Percentiles rank a stretch among this genome's conserved stretches.
Evolutionary conservation across 164 flowering plant species (phyloP).

Genomic region (Kingdonia uniflora): DNA sequence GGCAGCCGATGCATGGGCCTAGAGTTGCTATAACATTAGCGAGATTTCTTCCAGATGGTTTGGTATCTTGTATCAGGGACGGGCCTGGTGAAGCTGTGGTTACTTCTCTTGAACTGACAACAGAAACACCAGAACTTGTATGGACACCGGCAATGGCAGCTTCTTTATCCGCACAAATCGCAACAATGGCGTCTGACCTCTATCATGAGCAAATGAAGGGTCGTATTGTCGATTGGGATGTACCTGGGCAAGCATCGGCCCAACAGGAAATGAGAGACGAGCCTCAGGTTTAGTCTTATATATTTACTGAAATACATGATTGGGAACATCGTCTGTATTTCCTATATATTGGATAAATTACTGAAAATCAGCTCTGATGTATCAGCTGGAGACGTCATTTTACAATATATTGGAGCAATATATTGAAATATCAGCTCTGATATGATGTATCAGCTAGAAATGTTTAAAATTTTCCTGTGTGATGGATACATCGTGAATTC

Average conservation of each 20-base stretch:
- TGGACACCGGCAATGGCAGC: slow-evolving; percentile 99
- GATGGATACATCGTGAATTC: too few relatives aligned
- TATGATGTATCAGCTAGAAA: too few relatives aligned
- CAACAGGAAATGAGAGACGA: slow-evolving; percentile 99
- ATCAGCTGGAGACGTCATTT: too few relatives aligned
- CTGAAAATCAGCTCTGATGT: too few relatives aligned
- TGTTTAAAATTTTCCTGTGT: too few relatives aligned
- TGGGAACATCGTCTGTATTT: too few relatives aligned
- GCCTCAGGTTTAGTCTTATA: slow-evolving; percentile 59
- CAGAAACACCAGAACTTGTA: slow-evolving; percentile 99
- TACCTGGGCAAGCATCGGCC: slow-evolving; percentile 88
- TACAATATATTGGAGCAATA: too few relatives aligned
- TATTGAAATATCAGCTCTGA: too few relatives aligned
- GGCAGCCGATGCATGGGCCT: slow-evolving; percentile 99
- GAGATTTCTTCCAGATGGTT: slow-evolving; percentile 95
- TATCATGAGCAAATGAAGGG: slow-evolving; percentile 96
- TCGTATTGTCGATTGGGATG: slow-evolving; percentile 94
- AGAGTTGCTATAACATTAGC: slow-evolving; percentile 94
- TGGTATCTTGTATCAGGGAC: slow-evolving; percentile 80
- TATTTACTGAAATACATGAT: slow-evolving; percentile 1
- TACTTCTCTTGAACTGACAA: slow-evolving; percentile 75
- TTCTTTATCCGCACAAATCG: slow-evolving; percentile 84
- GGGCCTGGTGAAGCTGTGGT: slow-evolving; percentile 99
- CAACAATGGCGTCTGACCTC: slow-evolving; percentile 89
- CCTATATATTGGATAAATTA: too few relatives aligned